Conservation (phyloP, 805 yeast genomes). For the Myxozyma sirexii region DNA sequence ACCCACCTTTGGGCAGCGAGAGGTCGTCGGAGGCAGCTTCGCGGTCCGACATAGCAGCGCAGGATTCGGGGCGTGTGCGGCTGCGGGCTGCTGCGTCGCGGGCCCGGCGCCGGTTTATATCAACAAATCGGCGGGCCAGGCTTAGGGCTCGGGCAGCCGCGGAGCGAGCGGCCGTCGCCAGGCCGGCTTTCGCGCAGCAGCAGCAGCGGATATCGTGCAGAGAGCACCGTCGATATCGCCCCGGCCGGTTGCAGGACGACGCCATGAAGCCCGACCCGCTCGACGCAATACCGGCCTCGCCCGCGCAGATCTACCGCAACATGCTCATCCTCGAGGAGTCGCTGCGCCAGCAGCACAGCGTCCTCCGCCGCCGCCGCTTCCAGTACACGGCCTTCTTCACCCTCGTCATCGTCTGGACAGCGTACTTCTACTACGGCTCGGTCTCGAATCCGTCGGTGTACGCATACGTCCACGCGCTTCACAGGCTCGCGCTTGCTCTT, state of each 20-base stretch:
- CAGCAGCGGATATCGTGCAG: no score
- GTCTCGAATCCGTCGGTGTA: slow-evolving; percentile 44
- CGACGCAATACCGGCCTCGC: slow-evolving; percentile 35
- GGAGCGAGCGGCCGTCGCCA: no score
- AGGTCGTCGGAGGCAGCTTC: slow-evolving; percentile 45
- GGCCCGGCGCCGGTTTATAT: background rate
- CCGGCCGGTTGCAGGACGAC: no score
- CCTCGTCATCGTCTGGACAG: slow-evolving; percentile 37
- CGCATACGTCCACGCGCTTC: slow-evolving; percentile 42
- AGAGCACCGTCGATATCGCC: no score
- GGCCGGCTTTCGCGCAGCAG: no score
- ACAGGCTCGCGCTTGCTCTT: slow-evolving; percentile 55
- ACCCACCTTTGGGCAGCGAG: slow-evolving; percentile 51
- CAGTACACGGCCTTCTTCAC: slow-evolving; percentile 59
- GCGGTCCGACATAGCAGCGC: slow-evolving; percentile 34
- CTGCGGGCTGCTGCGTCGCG: background rate
- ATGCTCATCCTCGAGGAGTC: slow-evolving; percentile 83
- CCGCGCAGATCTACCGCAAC: slow-evolving; percentile 70
- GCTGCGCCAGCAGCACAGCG: slow-evolving; percentile 75
- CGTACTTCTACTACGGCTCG: slow-evolving; percentile 41
- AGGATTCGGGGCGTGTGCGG: background rate
- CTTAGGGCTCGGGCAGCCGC: no score
- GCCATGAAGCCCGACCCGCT: slow-evolving; percentile 14
- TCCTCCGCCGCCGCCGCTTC: slow-evolving; percentile 65
- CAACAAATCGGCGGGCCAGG: background rate